These are phyloP conservation scores for Sporothrix pallida DNA, from an alignment of 2,329 filamentous ascomycete species.

Conservation along the genomic window DNA sequence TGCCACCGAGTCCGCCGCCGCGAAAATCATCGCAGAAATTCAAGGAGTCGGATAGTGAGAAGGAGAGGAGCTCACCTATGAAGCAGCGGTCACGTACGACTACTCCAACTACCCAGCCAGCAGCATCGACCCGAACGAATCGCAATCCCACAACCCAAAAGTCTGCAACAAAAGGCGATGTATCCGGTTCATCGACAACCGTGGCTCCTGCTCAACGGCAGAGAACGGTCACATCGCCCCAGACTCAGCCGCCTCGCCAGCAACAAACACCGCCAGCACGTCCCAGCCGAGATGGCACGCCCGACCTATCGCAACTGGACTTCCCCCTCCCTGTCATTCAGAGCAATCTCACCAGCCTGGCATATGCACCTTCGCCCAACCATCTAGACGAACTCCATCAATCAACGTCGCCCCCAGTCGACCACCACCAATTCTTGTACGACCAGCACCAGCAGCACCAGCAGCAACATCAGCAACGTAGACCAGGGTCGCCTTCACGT, in stretches of 20 bases:
- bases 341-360: slow-evolving; percentile 66
- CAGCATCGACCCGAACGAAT: slow-evolving; percentile 33
- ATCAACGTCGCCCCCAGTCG: slow-evolving; percentile 38
- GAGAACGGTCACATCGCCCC: slow-evolving; percentile 41
- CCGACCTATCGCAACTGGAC: slow-evolving; percentile 62
- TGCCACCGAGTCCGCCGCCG: slow-evolving; percentile 65
- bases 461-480: slow-evolving; percentile 31
- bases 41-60: slow-evolving; percentile 48
- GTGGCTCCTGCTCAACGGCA: slow-evolving; percentile 37
- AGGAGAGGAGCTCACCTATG: slow-evolving; percentile 45
- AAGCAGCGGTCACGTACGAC: slow-evolving; percentile 42
- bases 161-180: slow-evolving; percentile 30
- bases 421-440: slow-evolving; percentile 36
- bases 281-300: slow-evolving; percentile 72
- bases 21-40: slow-evolving; percentile 67
- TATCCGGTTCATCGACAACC: slow-evolving; percentile 37
- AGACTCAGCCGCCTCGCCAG: neutral
- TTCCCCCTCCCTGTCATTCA: slow-evolving; percentile 63
- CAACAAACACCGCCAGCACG: slow-evolving; percentile 58
- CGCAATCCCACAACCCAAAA: no score
- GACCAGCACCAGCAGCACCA: slow-evolving; percentile 8
- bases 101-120: slow-evolving; percentile 38
- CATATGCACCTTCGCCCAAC: slow-evolving; percentile 56
- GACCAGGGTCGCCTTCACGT: slow-evolving; percentile 46
- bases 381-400: slow-evolving; percentile 50